Evolutionary conservation across 208 protist species (phyloP).

Genomic region (Naegleria fowleri): DNA sequence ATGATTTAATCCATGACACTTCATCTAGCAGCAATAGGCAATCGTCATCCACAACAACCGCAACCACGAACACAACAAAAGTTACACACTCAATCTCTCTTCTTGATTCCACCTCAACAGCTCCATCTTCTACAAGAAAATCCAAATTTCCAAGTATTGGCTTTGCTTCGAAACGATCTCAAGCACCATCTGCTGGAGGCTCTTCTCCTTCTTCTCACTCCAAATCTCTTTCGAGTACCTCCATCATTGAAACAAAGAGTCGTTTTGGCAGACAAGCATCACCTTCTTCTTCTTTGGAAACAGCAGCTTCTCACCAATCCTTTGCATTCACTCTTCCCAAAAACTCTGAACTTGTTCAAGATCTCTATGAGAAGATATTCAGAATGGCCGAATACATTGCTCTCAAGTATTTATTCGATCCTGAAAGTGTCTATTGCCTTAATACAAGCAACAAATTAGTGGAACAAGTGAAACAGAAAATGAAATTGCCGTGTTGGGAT

Average conservation of each 20-base stretch:
- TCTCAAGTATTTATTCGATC: neutral
- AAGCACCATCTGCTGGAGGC: no score
- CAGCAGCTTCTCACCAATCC: neutral
- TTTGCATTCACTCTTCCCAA: neutral
- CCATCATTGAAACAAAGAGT: neutral
- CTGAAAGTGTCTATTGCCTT: neutral
- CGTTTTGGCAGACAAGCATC: neutral
- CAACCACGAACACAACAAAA: no score
- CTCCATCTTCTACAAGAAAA: no score
- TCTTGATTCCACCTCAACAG: no score
- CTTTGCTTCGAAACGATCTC: no score
- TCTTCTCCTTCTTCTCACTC: no score
- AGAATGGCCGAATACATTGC: neutral
- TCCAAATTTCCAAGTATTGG: no score
- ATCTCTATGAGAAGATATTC: neutral
- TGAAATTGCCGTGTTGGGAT: neutral
- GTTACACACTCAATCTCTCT: no score
- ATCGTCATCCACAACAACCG: neutral
- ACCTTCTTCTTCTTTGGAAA: no score
- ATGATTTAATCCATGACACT: no score
- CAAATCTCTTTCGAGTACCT: no score
- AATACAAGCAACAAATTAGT: neutral
- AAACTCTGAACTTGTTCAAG: neutral
- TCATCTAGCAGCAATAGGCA: no score
- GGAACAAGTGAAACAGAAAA: neutral